Percentiles rank a stretch among this genome's conserved stretches.
phyloP scores from a whole-genome alignment of 805 yeast genomes.

The Lipomyces spencermartinsiae region DNA sequence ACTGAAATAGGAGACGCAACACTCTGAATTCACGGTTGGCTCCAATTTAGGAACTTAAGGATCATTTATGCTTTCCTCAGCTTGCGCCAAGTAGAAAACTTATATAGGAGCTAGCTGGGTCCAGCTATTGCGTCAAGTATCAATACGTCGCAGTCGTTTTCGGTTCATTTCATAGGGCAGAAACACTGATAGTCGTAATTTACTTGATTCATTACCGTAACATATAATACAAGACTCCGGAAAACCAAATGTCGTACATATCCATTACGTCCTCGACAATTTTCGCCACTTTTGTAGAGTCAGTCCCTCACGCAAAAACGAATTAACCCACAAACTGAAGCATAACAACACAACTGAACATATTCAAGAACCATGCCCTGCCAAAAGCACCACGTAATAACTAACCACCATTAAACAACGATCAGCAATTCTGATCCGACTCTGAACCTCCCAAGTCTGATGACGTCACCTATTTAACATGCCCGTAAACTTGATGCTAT shows the following conservation, averaged over 20 bases:
- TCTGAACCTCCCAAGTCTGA: background rate
- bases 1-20: too few relatives aligned
- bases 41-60: too few relatives aligned
- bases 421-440: background rate
- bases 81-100: too few relatives aligned
- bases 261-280: background rate
- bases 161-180: background rate
- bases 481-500: background rate
- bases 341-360: background rate
- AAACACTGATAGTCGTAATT: background rate
- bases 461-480: background rate
- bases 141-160: background rate
- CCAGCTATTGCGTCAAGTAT: too few relatives aligned
- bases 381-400: background rate
- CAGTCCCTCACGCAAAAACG: background rate
- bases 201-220: background rate
- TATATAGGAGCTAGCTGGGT: too few relatives aligned
- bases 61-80: too few relatives aligned
- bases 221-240: background rate
- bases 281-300: background rate
- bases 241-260: background rate
- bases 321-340: background rate
- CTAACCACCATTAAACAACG: background rate
- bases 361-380: background rate
- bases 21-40: too few relatives aligned